phyloP scores from a whole-genome alignment of 192 early-diverging fungal genomes.

The Coemansia sp. region DNA sequence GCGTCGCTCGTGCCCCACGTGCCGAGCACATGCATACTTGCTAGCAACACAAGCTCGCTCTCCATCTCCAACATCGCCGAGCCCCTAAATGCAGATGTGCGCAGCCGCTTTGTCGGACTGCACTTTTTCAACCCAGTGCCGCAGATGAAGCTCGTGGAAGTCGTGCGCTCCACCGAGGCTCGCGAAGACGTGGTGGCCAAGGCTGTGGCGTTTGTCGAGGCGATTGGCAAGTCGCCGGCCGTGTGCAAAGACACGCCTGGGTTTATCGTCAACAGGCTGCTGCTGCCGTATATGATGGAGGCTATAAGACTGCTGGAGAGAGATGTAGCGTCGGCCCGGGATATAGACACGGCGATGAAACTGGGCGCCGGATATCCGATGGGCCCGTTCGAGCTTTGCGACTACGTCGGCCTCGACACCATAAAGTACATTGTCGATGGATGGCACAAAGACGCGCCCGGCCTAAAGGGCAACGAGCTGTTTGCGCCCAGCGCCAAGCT shows the following conservation, averaged over 20 bases:
- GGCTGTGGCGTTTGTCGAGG: slow-evolving; percentile 67
- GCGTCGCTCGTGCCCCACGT: slow-evolving; percentile 67
- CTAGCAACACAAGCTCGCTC: slow-evolving; percentile 91
- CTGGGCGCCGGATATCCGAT: slow-evolving; percentile 95
- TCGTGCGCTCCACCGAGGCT: slow-evolving; percentile 72
- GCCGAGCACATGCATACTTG: slow-evolving; percentile 73
- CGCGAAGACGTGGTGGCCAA: slow-evolving; percentile 61
- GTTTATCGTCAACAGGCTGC: slow-evolving; percentile 93
- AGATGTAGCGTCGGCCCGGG: slow-evolving; percentile 76
- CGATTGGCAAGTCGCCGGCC: slow-evolving; percentile 84
- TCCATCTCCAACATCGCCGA: slow-evolving; percentile 82
- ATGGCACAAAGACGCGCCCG: slow-evolving; percentile 81
- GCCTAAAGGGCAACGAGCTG: slow-evolving; percentile 70
- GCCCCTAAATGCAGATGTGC: slow-evolving; percentile 54
- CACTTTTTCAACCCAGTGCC: slow-evolving; percentile 99
- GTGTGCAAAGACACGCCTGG: slow-evolving; percentile 97
- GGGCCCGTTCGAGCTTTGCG: slow-evolving; percentile 71
- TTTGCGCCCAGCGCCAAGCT: slow-evolving; percentile 70
- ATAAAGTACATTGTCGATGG: slow-evolving; percentile 95
- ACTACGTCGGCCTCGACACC: slow-evolving; percentile 88
- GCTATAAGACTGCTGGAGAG: slow-evolving; percentile 89
- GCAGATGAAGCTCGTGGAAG: slow-evolving; percentile 97
- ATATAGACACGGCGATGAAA: slow-evolving; percentile 97
- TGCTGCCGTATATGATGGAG: slow-evolving; percentile 97
- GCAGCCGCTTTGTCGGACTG: slow-evolving; percentile 74